phyloP scores from a whole-genome alignment of 192 early-diverging fungal genomes.

The Entomortierella parvispora region DNA sequence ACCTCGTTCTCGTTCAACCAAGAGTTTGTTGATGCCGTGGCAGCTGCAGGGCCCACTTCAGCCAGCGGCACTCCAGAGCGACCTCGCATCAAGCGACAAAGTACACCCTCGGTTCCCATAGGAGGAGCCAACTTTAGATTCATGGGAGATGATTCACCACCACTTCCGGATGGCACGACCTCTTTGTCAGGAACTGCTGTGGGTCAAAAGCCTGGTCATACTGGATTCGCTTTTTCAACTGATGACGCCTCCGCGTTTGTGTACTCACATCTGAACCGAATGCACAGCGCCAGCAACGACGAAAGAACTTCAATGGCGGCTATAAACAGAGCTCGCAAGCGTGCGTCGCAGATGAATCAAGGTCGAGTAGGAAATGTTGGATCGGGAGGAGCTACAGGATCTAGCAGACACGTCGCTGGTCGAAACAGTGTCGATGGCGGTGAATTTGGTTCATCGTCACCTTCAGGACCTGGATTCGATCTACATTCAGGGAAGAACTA shows the following conservation, averaged over 20 bases:
- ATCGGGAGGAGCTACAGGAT: too few species aligned
- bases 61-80: conserved; percentile 3
- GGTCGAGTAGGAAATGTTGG: background rate
- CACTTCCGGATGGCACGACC: conserved; percentile 3
- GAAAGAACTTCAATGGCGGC: conserved; percentile 18
- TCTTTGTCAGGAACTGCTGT: background rate
- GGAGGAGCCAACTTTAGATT: conserved; percentile 48
- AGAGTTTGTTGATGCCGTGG: conserved; percentile 19
- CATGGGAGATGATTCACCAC: conserved; percentile 34
- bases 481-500: background rate
- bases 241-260: conserved; percentile 52
- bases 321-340: conserved; percentile 1
- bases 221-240: conserved; percentile 47
- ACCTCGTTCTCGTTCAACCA: conserved; percentile 52
- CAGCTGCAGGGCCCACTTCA: conserved; percentile 9
- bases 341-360: conserved; percentile 33
- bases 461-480: conserved; percentile 1
- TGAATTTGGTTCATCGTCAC: conserved; percentile 20
- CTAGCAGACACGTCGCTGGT: background rate
- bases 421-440: conserved; percentile 49
- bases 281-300: conserved; percentile 42
- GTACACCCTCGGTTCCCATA: conserved; percentile 42
- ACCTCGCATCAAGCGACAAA: conserved; percentile 37
- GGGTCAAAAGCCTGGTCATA: conserved; percentile 19
- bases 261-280: conserved; percentile 42